phyloP scores from a whole-genome alignment of 306 rosid genomes.

The Cicer yamashitae region DNA sequence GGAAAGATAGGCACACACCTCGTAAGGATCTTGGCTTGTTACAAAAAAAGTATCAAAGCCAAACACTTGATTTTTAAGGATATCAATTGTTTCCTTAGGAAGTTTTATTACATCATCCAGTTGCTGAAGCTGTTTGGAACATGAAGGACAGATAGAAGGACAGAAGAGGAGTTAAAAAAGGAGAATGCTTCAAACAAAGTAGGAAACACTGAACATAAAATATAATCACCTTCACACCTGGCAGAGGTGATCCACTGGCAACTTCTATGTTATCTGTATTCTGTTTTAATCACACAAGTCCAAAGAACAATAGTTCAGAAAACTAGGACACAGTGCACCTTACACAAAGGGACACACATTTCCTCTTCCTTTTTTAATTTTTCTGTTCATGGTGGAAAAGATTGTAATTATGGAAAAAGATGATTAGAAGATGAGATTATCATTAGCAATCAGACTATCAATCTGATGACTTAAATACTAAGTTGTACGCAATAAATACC shows the following conservation, averaged over 20 bases:
- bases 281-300: conserved; percentile 62
- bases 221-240: conserved; percentile 96
- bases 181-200: conserved; percentile 33
- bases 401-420: conserved; percentile 15
- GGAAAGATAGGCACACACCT: conserved; percentile 61
- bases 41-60: conserved; percentile 95
- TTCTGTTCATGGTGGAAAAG: not conserved
- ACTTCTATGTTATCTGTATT: conserved; percentile 67
- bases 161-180: conserved; percentile 40
- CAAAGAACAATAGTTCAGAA: conserved; percentile 42
- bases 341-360: conserved; percentile 28
- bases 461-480: not conserved
- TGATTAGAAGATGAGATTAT: not conserved
- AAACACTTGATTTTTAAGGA: conserved; percentile 85
- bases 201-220: conserved; percentile 41
- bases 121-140: conserved; percentile 74
- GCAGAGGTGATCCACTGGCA: conserved; percentile 96
- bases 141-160: conserved; percentile 43
- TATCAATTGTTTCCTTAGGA: conserved; percentile 82
- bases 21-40: conserved; percentile 93
- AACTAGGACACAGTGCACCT: conserved; percentile 14
- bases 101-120: conserved; percentile 75
- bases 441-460: not conserved
- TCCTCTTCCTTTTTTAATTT: not conserved
- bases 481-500: conserved; percentile 36